Evolutionary conservation across 2,329 filamentous ascomycete species (phyloP), one percentile per base, ranked within the genome.

Genomic region (Xylariaceae sp.): DNA sequence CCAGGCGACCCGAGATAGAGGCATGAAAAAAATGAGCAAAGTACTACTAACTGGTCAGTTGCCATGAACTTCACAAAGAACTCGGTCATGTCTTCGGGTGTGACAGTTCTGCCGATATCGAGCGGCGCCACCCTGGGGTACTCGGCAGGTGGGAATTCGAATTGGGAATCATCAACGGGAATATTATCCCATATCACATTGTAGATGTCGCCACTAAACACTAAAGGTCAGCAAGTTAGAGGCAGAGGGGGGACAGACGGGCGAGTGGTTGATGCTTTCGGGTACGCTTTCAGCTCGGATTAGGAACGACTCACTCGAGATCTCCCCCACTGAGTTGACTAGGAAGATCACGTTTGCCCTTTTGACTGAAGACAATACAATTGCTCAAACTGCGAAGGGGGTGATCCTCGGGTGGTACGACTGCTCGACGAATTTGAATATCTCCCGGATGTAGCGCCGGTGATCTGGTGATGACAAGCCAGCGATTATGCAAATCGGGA

Each of bases 401-500:
- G 14, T 87, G 89, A 0, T 72, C 69, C 0, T 52, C 31, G 0
- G 81, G 78, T 1, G 88, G 87, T 0, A 86, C 78, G 1, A 85
- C 75, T 10, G 87, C 87, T 2, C 66, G 67, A 0, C 80, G 87
- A 1, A 82, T 45, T 63, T 92, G 89, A 1, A 95, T 78, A 63
- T 96, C 90, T 0, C 90, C 90, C 0, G 89, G 88, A 63, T 95
- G 88, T 42, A 95, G 74, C 1, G 89, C 89, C 0, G 90, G 90
- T 1, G 87, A 89, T n/a, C 90, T 79, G 0, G 89, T 91, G 19
- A 96, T 77, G 0, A 90, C 69, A 6, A 91, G 71, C 0, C 63
- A 56, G 0, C 77, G 73, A 2, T 69, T 60, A 0, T 63, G 51
- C 0, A 79, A 57, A 10, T 69, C 60, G 14, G 72, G 55, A 2